phyloP scores from a whole-genome alignment of 2,329 filamentous ascomycete species.

The Hymenoscyphus repandus region DNA sequence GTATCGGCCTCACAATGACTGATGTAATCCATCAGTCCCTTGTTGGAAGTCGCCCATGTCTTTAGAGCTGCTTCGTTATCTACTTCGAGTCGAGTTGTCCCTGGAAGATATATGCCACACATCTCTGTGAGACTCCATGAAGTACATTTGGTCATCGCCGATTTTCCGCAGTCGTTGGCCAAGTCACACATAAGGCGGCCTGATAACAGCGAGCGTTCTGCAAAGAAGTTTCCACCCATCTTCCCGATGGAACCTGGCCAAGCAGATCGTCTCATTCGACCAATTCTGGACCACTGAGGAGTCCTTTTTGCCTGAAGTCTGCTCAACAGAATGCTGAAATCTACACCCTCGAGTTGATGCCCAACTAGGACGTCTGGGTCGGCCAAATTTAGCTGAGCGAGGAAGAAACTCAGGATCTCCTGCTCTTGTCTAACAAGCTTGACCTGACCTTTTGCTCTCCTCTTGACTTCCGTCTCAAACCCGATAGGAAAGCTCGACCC shows the following conservation, averaged over 20 bases:
- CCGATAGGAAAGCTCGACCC: constrained; percentile 74
- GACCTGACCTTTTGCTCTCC: constrained; percentile 70
- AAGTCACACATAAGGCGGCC: constrained; percentile 90
- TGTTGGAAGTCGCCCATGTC: constrained; percentile 77
- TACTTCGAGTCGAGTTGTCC: constrained; percentile 63
- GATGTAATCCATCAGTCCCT: constrained; percentile 88
- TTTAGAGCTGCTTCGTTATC: constrained; percentile 85
- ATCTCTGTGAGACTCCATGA: constrained; percentile 98
- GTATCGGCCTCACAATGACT: constrained; percentile 94
- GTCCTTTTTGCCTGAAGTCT: constrained; percentile 86
- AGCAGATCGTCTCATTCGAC: constrained; percentile 72
- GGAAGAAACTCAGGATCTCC: constrained; percentile 80
- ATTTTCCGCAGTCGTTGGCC: constrained; percentile 95
- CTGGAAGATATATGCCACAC: constrained; percentile 82
- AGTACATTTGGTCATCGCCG: constrained; percentile 93
- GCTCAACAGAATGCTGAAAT: constrained; percentile 85
- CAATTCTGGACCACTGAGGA: constrained; percentile 90
- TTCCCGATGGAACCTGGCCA: constrained; percentile 89
- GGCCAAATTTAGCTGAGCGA: constrained; percentile 79
- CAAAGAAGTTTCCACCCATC: constrained; percentile 84
- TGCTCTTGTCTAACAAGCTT: constrained; percentile 79
- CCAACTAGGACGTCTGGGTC: constrained; percentile 94
- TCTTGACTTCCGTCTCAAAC: constrained; percentile 70
- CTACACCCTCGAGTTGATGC: constrained; percentile 94
- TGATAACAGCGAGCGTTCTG: constrained; percentile 82